Base-by-base conservation (phyloP, 2,329 filamentous ascomycete genomes). In the Trichoderma lentiforme region DNA sequence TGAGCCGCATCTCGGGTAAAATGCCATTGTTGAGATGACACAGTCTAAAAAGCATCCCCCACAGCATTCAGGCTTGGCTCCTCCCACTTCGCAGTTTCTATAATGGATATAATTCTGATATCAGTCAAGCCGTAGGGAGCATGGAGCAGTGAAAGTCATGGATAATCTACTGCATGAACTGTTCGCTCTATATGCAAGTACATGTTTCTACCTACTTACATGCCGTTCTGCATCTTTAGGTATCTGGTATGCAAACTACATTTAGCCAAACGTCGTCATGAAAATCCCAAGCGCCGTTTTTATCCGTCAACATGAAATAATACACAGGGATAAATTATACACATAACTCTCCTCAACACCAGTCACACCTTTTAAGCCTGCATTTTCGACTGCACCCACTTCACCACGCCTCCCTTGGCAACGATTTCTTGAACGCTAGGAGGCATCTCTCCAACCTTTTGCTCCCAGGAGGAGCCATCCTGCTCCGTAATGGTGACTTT, bases 371-470 rank as follows among this genome's bases (percentile, higher is more conserved):
- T 51, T 6, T 51, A 21, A 51, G 39, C 51, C n/a, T 67, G 64
- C 21, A 94, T 92, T 80, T 92, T 86, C 71, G 86, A 85, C 86
- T 92, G 92, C 11, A 96, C 92, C 94, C 93, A 97, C 74, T 90
- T 91, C 85, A 95, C 93, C 73, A 97, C 79, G 0, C 94, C 94
- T 3, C 93, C 51, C 26, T 58, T 58, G 26, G 92, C 91, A 77
- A 95, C 93, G 71, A 95, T 94, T 78, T 93, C 92, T 80, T 97
- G 94, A 70, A 97, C 92, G 78, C 95, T 97, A 0, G 92, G 89
- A 15, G 93, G 92, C 74, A 97, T 80, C 84, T 96, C 92, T 8
- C 93, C 93, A 1, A 97, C 93, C 82, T 92, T 93, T 79, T 96
- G 88, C 65, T 85, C 91, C 94, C 93, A 97, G 47, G 83, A 88